These are phyloP conservation scores for Sphaceloma murrayae DNA, from an alignment of 2,329 filamentous ascomycete species.

Conservation along the genomic window DNA sequence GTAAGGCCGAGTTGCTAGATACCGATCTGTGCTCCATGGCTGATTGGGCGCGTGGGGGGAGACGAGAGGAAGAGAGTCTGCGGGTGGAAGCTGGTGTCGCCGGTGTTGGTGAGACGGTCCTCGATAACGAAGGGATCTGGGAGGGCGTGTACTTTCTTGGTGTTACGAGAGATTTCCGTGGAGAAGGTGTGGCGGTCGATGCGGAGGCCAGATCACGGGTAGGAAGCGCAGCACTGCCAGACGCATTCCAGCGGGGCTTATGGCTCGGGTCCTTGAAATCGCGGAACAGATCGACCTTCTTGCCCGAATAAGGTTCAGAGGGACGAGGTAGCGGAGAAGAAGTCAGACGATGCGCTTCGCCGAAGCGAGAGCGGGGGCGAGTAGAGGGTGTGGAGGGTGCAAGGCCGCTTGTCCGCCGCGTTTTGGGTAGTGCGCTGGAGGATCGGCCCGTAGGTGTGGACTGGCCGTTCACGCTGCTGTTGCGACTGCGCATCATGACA, in stretches of 20 bases:
- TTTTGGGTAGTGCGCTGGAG: background rate
- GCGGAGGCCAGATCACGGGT: slow-evolving; percentile 27
- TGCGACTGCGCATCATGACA: slow-evolving; percentile 39
- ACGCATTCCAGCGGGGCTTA: slow-evolving; percentile 64
- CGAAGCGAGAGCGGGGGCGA: slow-evolving; percentile 16
- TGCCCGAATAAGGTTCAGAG: slow-evolving; percentile 16
- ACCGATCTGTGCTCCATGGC: slow-evolving; percentile 10
- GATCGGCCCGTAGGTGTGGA: slow-evolving; percentile 33
- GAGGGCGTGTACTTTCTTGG: slow-evolving; percentile 16
- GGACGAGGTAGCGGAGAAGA: slow-evolving; percentile 7
- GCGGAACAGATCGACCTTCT: slow-evolving; percentile 29
- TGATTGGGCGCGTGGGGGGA: slow-evolving; percentile 6
- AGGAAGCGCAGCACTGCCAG: slow-evolving; percentile 45
- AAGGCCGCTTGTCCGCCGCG: slow-evolving; percentile 1
- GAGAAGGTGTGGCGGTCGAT: slow-evolving; percentile 27
- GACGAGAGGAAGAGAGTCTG: background rate
- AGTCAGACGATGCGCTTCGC: slow-evolving; percentile 13
- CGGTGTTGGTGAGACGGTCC: slow-evolving; percentile 1
- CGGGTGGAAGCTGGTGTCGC: slow-evolving; percentile 4
- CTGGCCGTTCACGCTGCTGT: slow-evolving; percentile 38
- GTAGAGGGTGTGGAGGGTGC: slow-evolving; percentile 15
- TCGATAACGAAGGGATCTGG: background rate
- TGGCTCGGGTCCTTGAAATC: slow-evolving; percentile 35
- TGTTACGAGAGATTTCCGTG: slow-evolving; percentile 24
- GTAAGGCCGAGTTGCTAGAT: slow-evolving; percentile 4